Evolutionary conservation across 192 early-diverging fungal species (phyloP), one percentile per base, ranked within the genome.

Genomic region (Fimicolochytrium jonesii): DNA sequence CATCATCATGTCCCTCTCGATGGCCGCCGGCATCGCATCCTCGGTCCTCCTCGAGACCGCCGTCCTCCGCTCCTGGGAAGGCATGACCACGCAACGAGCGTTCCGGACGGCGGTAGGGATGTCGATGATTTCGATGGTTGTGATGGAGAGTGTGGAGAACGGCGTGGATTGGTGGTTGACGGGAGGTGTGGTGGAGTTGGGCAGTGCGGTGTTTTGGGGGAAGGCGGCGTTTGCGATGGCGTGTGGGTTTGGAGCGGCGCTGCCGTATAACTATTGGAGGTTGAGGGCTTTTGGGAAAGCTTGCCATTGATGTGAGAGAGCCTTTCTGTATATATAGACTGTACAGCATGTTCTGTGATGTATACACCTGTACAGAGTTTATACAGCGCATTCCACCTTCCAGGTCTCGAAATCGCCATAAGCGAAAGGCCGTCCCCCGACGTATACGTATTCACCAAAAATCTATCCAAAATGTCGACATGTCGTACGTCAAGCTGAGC

Each of bases 191-290:
- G 75, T 82, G 1, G 43, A 68, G 32, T 31, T 82, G 31, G 18
- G 60, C 11, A 67, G 71, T 35, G 72, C 77, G 15, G 34, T 64
- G 9, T 82, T 82, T 47, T 82, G 80, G 80, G 45, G 60, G 22
- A 72, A 70, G 13, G 69, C 68, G 4, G 62, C 59, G 5, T 44
- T 50, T 4, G 76, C 75, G 36, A 66, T 73, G 10, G 42, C 56
- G 2, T 70, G 73, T 11, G 80, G 80, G 0, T 82, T 75, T 56
- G 32, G 72, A 23, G 76, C 77, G 11, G 77, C 80, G 4, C 43
- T 82, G 55, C 80, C 80, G n/a, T 82, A 68, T 42, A 82, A 82
- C 29, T 82, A 80, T 48, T 82, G 76, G 73, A 65, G 76, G 26
- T 47, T 82, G 18, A 73, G 68, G 48, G 62, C 68, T 30, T 70